A percentile compares a stretch with the other conserved stretches of the same genome.
Evolutionary conservation across 805 yeast genomes (phyloP).

Genomic region (Maudiozyma turicensis): DNA sequence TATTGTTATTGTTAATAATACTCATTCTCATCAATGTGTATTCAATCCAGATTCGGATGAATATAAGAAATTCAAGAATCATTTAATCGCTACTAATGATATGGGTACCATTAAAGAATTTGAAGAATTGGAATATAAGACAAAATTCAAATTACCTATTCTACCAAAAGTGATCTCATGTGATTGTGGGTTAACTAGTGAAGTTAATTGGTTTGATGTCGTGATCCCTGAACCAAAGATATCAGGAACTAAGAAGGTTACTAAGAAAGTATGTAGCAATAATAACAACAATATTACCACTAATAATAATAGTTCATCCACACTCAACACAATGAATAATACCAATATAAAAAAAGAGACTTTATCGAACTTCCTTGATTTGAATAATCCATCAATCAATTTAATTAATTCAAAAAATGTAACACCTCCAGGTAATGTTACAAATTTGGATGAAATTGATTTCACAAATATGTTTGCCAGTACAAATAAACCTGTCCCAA

Average conservation of each 20-base stretch:
- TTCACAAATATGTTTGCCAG: constrained; percentile 26
- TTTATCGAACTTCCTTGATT: not conserved
- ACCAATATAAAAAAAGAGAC: not conserved
- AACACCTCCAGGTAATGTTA: constrained; percentile 1
- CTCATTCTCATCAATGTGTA: constrained; percentile 43
- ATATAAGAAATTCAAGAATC: constrained; percentile 25
- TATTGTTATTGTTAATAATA: constrained; percentile 48
- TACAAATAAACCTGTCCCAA: not conserved
- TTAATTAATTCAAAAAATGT: not conserved
- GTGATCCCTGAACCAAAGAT: constrained; percentile 20
- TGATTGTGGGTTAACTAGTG: constrained; percentile 30
- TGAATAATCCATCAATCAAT: not conserved
- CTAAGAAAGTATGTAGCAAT: constrained; percentile 1
- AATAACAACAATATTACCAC: not conserved
- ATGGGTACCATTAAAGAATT: constrained; percentile 24
- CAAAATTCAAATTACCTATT: constrained; percentile 24
- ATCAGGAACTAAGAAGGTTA: constrained; percentile 3
- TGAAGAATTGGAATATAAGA: constrained; percentile 27
- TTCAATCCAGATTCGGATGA: constrained; percentile 27
- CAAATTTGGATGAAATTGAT: constrained; percentile 24
- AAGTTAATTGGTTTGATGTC: constrained; percentile 24
- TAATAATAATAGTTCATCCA: not conserved
- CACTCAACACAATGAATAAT: not conserved
- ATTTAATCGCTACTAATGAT: constrained; percentile 19
- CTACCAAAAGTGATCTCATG: constrained; percentile 25